phyloP scores from a whole-genome alignment of 345 rosid species.

The Erysimum cheiranthoides region DNA sequence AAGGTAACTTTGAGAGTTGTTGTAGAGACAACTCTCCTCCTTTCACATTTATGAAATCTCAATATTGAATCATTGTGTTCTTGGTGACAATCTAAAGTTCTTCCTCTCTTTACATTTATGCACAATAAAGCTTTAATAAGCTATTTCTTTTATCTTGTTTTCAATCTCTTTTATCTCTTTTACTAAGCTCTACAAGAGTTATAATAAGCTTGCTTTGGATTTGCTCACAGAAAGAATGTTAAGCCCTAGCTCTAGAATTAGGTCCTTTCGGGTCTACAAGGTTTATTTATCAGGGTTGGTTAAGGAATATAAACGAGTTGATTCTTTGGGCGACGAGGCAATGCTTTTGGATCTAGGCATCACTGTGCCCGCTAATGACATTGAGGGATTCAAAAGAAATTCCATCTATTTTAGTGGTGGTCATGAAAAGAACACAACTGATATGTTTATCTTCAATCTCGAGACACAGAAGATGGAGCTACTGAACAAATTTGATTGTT shows the following conservation, averaged over 20 bases:
- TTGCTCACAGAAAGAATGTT: no score
- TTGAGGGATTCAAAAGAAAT: neutral
- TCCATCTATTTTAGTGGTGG: neutral
- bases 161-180: no score
- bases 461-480: neutral
- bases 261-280: neutral
- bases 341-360: conserved; percentile 8
- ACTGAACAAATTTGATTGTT: neutral
- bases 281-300: neutral
- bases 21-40: no score
- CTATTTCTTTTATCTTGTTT: no score
- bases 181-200: no score
- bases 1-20: no score
- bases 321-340: neutral
- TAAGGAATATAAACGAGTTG: neutral
- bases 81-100: no score
- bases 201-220: no score
- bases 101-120: no score
- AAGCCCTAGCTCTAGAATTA: neutral
- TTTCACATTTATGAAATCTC: no score
- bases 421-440: neutral
- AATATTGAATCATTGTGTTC: no score
- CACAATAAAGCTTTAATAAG: no score
- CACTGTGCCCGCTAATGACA: neutral
- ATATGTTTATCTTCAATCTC: neutral